phyloP scores from a whole-genome alignment of 192 early-diverging fungal genomes.

The Linnemannia schmuckeri region DNA sequence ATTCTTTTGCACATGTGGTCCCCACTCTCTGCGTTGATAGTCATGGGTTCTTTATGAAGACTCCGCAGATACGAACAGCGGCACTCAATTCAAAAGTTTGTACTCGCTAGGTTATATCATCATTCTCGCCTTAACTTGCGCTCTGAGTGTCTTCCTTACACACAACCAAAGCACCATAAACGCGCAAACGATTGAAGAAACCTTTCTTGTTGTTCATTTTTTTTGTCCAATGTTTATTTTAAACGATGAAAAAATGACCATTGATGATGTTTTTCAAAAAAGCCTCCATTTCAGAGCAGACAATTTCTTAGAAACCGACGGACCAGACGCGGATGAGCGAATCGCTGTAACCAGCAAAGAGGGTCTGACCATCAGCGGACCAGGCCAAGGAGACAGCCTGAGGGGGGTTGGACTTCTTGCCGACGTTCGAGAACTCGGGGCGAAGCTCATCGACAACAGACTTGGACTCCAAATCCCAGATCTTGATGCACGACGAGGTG shows the following conservation, averaged over 20 bases:
- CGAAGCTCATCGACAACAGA: slow-evolving; percentile 93
- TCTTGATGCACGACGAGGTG: slow-evolving; percentile 95
- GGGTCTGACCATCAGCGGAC: slow-evolving; percentile 97
- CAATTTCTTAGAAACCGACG: slow-evolving; percentile 46
- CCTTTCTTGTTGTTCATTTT: not conserved
- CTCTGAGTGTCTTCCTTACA: too few species aligned
- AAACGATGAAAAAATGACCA: not conserved
- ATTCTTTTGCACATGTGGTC: too few species aligned
- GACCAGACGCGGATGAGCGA: slow-evolving; percentile 55
- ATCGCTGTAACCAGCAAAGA: slow-evolving; percentile 98
- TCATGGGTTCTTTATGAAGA: not conserved
- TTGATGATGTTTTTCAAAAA: slow-evolving; percentile 4
- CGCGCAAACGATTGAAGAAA: not conserved
- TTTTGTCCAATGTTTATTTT: slow-evolving; percentile 9
- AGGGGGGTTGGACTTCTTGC: slow-evolving; percentile 83
- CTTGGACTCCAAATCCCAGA: slow-evolving; percentile 99
- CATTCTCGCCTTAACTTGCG: too few species aligned
- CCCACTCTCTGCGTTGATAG: too few species aligned
- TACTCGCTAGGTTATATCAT: too few species aligned
- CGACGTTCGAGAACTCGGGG: slow-evolving; percentile 77
- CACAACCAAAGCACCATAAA: not conserved
- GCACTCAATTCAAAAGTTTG: too few species aligned
- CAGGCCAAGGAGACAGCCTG: slow-evolving; percentile 98
- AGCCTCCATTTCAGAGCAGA: not conserved
- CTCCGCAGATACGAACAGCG: too few species aligned